A percentile compares a stretch with the other conserved stretches of the same genome.
These are phyloP conservation scores for Hypsizygus marmoreus DNA, from an alignment of 768 basidiomycete genomes.

Conservation along the genomic window DNA sequence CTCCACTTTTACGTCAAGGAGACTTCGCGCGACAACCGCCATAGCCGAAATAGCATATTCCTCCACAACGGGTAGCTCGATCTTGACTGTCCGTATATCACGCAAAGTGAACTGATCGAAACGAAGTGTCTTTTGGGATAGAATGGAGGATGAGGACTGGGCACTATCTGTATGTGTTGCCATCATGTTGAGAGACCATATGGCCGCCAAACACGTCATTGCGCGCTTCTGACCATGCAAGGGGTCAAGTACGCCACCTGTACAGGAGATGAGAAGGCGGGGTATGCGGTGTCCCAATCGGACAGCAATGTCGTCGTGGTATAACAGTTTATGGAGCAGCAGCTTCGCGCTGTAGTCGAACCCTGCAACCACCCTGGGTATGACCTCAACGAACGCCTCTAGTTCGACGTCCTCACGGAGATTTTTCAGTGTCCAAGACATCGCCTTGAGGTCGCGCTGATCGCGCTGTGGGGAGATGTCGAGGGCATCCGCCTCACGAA, in stretches of 20 bases:
- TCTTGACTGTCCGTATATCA: constrained; percentile 23
- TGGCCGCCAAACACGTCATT: constrained; percentile 36
- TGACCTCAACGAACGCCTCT: constrained; percentile 36
- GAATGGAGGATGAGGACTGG: constrained; percentile 9
- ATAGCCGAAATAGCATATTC: constrained; percentile 31
- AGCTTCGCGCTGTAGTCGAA: constrained; percentile 41
- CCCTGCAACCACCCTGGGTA: constrained; percentile 36
- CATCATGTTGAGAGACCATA: constrained; percentile 46
- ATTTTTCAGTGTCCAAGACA: constrained; percentile 40
- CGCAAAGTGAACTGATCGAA: constrained; percentile 38
- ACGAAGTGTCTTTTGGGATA: constrained; percentile 21
- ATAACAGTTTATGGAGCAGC: constrained; percentile 32
- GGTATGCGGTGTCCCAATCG: constrained; percentile 37
- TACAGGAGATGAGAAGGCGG: constrained; percentile 32
- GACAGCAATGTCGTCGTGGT: constrained; percentile 30
- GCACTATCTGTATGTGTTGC: constrained; percentile 26
- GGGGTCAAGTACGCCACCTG: constrained; percentile 24
- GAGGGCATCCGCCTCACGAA: constrained; percentile 35
- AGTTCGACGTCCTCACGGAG: constrained; percentile 36
- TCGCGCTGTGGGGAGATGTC: constrained; percentile 35
- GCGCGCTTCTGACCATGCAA: constrained; percentile 31
- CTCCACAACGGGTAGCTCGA: constrained; percentile 24
- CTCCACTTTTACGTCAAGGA: constrained; percentile 36
- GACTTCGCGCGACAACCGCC: constrained; percentile 30
- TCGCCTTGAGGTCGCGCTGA: constrained; percentile 38